A percentile compares a stretch with the other conserved stretches of the same genome.
These are phyloP conservation scores for Coemansia sp. DNA, from an alignment of 192 early-diverging fungal genomes.

Conservation along the genomic window DNA sequence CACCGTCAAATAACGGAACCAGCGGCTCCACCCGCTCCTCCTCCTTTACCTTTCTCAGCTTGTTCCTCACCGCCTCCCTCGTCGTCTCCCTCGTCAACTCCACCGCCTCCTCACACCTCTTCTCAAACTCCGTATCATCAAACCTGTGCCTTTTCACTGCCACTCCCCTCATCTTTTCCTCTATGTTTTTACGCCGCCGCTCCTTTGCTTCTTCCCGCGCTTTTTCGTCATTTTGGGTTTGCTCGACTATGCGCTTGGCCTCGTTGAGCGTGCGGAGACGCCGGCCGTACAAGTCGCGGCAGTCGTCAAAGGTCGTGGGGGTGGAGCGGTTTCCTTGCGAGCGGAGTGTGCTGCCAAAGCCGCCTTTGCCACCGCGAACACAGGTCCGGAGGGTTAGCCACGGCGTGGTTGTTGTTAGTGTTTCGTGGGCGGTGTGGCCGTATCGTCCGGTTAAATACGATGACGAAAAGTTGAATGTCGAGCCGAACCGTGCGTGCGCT, in stretches of 20 bases:
- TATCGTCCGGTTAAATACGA: slow-evolving; percentile 32
- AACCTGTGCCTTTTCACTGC: slow-evolving; percentile 74
- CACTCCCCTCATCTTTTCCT: slow-evolving; percentile 66
- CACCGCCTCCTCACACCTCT: slow-evolving; percentile 64
- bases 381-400: slow-evolving; percentile 34
- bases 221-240: slow-evolving; percentile 23
- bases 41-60: slow-evolving; percentile 1
- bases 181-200: slow-evolving; percentile 85
- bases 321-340: slow-evolving; percentile 90
- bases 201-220: slow-evolving; percentile 42
- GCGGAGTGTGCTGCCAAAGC: slow-evolving; percentile 93
- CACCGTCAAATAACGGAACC: slow-evolving; percentile 39
- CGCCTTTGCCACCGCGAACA: slow-evolving; percentile 88
- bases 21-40: neutral
- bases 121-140: slow-evolving; percentile 76
- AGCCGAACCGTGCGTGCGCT: slow-evolving; percentile 7
- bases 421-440: slow-evolving; percentile 22
- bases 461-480: neutral
- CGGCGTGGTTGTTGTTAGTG: slow-evolving; percentile 5
- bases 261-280: slow-evolving; percentile 88
- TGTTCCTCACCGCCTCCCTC: slow-evolving; percentile 22
- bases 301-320: slow-evolving; percentile 89
- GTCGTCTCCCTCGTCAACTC: slow-evolving; percentile 65
- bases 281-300: slow-evolving; percentile 88
- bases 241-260: slow-evolving; percentile 70